Conservation (phyloP, 2,329 filamentous ascomycete genomes). For the Tolypocladium pustulatum region DNA sequence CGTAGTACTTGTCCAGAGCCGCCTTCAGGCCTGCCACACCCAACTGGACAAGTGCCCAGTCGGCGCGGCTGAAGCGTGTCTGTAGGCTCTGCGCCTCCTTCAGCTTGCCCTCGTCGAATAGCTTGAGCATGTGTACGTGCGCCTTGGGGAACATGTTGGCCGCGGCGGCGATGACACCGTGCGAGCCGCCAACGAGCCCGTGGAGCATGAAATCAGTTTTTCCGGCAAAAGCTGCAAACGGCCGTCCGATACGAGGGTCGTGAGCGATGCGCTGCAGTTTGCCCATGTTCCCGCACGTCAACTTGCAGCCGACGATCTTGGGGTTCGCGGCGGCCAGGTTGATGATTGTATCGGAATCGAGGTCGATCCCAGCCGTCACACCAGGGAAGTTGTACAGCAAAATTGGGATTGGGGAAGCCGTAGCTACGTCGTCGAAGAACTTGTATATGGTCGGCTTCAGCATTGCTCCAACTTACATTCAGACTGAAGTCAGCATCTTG, state of each 20-base stretch:
- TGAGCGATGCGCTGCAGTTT: slow-evolving; percentile 44
- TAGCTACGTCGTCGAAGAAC: slow-evolving; percentile 52
- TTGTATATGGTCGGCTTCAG: slow-evolving; percentile 1
- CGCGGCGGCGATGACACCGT: slow-evolving; percentile 29
- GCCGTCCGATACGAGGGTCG: slow-evolving; percentile 17
- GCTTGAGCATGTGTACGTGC: slow-evolving; percentile 22
- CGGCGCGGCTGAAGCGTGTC: slow-evolving; percentile 16
- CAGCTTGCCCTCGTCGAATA: slow-evolving; percentile 21
- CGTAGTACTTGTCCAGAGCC: slow-evolving; percentile 2
- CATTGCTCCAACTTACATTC: not conserved
- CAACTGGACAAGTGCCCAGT: slow-evolving; percentile 18
- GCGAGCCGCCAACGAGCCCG: slow-evolving; percentile 25
- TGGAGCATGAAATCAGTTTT: slow-evolving; percentile 32
- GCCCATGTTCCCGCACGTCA: slow-evolving; percentile 56
- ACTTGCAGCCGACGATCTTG: slow-evolving; percentile 55
- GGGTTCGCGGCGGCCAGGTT: slow-evolving; percentile 35
- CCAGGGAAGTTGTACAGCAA: slow-evolving; percentile 59
- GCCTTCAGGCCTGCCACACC: slow-evolving; percentile 18
- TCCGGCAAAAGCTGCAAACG: slow-evolving; percentile 25
- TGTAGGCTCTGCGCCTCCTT: slow-evolving; percentile 25
- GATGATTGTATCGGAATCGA: slow-evolving; percentile 48
- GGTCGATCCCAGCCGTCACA: slow-evolving; percentile 48
- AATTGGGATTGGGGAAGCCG: slow-evolving; percentile 46
- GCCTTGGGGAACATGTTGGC: slow-evolving; percentile 28
- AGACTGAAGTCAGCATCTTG: not conserved